Conservation (phyloP, 768 basidiomycete species). For the Boletellus ananiceps region DNA sequence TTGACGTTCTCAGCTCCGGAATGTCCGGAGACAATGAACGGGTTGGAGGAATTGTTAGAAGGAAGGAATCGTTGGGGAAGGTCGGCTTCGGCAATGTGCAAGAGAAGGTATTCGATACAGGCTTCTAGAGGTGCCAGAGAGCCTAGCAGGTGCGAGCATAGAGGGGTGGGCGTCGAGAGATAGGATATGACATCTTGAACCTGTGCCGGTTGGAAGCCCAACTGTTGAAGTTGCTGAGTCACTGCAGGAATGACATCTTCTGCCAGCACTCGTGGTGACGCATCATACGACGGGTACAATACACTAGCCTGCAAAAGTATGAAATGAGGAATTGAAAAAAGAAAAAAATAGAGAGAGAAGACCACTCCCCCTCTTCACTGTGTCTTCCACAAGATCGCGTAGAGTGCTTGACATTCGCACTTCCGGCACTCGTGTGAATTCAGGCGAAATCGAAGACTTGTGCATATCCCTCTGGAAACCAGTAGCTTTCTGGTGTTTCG, state of each 20-base stretch:
- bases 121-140: slow-evolving; percentile 66
- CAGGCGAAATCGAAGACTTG: slow-evolving; percentile 23
- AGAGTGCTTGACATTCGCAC: slow-evolving; percentile 78
- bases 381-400: slow-evolving; percentile 75
- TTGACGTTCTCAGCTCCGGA: slow-evolving; percentile 60
- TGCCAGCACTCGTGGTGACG: slow-evolving; percentile 32
- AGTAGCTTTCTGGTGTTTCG: slow-evolving; percentile 33
- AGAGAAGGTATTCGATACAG: slow-evolving; percentile 77
- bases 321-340: not conserved
- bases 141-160: slow-evolving; percentile 58
- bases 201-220: slow-evolving; percentile 65
- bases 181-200: slow-evolving; percentile 50
- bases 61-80: slow-evolving; percentile 72
- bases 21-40: slow-evolving; percentile 65
- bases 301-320: slow-evolving; percentile 40
- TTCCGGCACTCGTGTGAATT: slow-evolving; percentile 56
- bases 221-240: slow-evolving; percentile 49
- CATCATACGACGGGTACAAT: slow-evolving; percentile 43
- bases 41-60: slow-evolving; percentile 56
- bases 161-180: slow-evolving; percentile 50
- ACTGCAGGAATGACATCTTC: slow-evolving; percentile 42
- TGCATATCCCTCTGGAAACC: slow-evolving; percentile 14
- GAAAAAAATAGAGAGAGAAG: not conserved
- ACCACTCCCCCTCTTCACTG: slow-evolving; percentile 63
- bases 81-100: slow-evolving; percentile 84